A percentile compares a stretch with the other conserved stretches of the same genome.
phyloP scores from a whole-genome alignment of 805 yeast genomes.

The Ogataea philodendri region DNA sequence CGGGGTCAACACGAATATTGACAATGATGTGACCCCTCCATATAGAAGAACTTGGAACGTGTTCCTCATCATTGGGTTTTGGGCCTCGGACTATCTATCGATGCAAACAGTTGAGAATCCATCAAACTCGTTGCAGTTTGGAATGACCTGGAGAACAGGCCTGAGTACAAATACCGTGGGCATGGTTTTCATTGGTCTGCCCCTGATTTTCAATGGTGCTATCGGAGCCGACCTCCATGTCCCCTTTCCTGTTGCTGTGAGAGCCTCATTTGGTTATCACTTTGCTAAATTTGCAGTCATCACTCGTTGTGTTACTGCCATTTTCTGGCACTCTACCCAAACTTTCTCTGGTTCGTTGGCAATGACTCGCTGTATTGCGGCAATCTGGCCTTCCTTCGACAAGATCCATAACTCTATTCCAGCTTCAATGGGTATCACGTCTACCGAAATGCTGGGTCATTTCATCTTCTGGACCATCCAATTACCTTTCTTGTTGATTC shows the following conservation, averaged over 20 bases:
- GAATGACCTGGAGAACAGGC: constrained; percentile 25
- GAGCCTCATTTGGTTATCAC: constrained; percentile 35
- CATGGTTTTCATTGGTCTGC: constrained; percentile 22
- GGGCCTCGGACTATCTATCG: constrained; percentile 30
- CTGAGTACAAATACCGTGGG: constrained; percentile 22
- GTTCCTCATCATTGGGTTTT: constrained; percentile 24
- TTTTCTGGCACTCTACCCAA: constrained; percentile 31
- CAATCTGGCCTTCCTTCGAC: constrained; percentile 30
- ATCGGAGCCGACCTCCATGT: constrained; percentile 37
- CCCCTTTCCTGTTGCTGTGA: constrained; percentile 35
- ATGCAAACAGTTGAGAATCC: constrained; percentile 26
- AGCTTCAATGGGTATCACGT: constrained; percentile 28
- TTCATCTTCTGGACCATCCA: constrained; percentile 34
- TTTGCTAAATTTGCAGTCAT: constrained; percentile 33
- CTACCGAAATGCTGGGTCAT: constrained; percentile 33
- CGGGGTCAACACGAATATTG: constrained; percentile 19
- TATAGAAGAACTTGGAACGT: constrained; percentile 26
- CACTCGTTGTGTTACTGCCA: constrained; percentile 35
- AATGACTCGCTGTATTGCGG: constrained; percentile 30
- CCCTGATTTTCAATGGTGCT: constrained; percentile 28
- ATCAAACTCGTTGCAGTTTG: constrained; percentile 16
- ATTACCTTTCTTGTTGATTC: constrained; percentile 34
- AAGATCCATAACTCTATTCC: constrained; percentile 27
- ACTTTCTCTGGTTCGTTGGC: constrained; percentile 30
- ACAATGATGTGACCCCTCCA: constrained; percentile 25